Base-by-base conservation (phyloP, 2,329 filamentous ascomycete species). In the Chalara sp. region DNA sequence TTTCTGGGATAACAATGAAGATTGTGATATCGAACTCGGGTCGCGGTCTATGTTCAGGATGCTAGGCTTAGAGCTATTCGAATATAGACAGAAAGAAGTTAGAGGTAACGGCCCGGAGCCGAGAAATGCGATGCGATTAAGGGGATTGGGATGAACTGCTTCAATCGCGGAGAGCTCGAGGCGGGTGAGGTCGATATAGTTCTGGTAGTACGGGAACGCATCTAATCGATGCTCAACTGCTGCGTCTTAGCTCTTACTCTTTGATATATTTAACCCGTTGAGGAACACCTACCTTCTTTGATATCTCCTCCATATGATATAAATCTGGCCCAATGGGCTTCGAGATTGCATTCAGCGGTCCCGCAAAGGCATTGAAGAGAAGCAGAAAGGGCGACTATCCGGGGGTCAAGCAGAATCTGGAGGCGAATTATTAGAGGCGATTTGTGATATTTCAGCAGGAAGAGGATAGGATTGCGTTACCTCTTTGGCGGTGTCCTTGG, bases 31-130 rank as follows among this genome's bases (percentile, higher is more conserved):
- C 1, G 73, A 72, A 0, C 46, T n/a, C 0, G 47, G 30, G 40
- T 71, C 63, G 13, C 63, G 61, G 47, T 76, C 73, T 49, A 76
- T 66, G 46, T 76, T 76, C 49, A 70, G 58, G 5, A 73, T 58
- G 3, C 35, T 49, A 32, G 30, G 40, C 32, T 41, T 6, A 21
- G 7, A n/a, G 21, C 7, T 10, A 39, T 39, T 40, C 1, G 66
- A 57, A 11, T 70, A 54, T 2, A 77, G 62, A 52, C 73, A 75
- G 3, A 78, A 58, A 0, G 71, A 72, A 0, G 74, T 76, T 12
- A 78, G 57, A 0, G 75, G 76, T 1, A 78, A 58, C 0, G 75
- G 74, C 0, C 76, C 75, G 0, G 72, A 76, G 10, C 76, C 75
- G 4, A 79, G 67, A 55, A 78, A 76, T 1, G 71, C 72, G 13